A percentile compares a stretch with the other conserved stretches of the same genome.
phyloP scores from a whole-genome alignment of 164 flowering plant genomes.

The Brasenia schreberi region DNA sequence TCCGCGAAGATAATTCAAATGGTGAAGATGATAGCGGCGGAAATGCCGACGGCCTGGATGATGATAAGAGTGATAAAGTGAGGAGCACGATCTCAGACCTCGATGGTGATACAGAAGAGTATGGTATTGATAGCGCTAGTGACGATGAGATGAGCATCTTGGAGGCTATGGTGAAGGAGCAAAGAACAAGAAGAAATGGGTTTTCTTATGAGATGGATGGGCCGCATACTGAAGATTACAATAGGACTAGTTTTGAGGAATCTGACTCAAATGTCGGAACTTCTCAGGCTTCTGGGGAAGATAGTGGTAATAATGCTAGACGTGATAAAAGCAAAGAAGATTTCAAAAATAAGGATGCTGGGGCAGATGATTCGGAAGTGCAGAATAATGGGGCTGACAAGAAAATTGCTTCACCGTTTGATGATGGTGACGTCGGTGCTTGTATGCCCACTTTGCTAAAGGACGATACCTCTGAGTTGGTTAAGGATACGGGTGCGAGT shows the following conservation, averaged over 20 bases:
- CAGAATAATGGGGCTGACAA: constrained; percentile 3
- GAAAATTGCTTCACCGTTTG: constrained; percentile 3
- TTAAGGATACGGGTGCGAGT: constrained; percentile 14
- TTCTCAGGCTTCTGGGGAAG: background rate
- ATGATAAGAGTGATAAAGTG: constrained; percentile 4
- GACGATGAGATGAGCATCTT: constrained; percentile 54
- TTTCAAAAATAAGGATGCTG: constrained; percentile 1
- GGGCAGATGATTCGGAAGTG: constrained; percentile 6
- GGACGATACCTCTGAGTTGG: constrained; percentile 14
- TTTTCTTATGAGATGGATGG: constrained; percentile 11
- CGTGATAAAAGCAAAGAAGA: background rate
- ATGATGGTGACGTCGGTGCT: constrained; percentile 7
- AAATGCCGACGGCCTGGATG: constrained; percentile 4
- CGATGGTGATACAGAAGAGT: background rate
- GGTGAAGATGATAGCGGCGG: constrained; percentile 6
- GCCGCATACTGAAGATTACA: constrained; percentile 1
- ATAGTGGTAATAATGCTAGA: background rate
- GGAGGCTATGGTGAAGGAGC: constrained; percentile 64
- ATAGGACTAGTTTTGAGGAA: background rate
- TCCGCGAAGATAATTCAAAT: constrained; percentile 13
- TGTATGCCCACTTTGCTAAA: constrained; percentile 6
- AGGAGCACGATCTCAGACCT: background rate
- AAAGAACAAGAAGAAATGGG: constrained; percentile 23
- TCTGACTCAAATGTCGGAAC: background rate
- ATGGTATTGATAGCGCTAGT: background rate